A percentile compares a stretch with the other conserved stretches of the same genome.
Evolutionary conservation across 148 eudicot genomes (phyloP).

Genomic region (Camellia lanceoleosa): DNA sequence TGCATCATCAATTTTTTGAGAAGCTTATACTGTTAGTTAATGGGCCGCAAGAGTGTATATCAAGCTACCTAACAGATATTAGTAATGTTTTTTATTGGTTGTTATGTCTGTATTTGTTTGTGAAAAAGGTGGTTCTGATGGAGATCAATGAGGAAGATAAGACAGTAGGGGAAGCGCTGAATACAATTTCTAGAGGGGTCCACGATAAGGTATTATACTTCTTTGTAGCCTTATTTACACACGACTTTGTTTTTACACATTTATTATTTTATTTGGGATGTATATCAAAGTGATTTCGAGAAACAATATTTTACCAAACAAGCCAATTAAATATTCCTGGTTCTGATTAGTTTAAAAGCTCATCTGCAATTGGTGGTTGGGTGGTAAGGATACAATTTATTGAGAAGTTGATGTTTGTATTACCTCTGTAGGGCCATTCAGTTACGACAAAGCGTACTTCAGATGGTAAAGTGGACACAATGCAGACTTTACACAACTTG

Average conservation of each 20-base stretch:
- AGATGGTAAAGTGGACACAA: slow-evolving; percentile 39
- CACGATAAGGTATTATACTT: slow-evolving; percentile 32
- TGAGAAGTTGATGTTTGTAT: neutral
- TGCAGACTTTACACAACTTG: slow-evolving; percentile 54
- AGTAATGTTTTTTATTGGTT: neutral
- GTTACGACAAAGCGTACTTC: slow-evolving; percentile 34
- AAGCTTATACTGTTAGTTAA: too few species aligned
- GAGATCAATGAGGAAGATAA: slow-evolving; percentile 43
- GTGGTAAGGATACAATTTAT: neutral
- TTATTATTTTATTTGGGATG: neutral
- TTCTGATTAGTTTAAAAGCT: neutral
- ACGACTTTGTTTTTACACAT: neutral
- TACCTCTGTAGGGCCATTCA: slow-evolving; percentile 41
- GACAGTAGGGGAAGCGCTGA: slow-evolving; percentile 35
- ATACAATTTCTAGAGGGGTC: slow-evolving; percentile 43
- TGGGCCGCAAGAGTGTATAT: too few species aligned
- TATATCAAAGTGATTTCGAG: neutral
- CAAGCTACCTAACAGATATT: too few species aligned
- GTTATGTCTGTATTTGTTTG: neutral
- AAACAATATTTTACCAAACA: neutral
- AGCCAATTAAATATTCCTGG: neutral
- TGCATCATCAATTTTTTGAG: too few species aligned
- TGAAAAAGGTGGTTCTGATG: slow-evolving; percentile 30
- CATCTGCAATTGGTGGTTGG: neutral
- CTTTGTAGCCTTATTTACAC: neutral